Conservation (phyloP, 1,284 basidiomycete genomes). For the Exobasidium cylindrosporum region DNA sequence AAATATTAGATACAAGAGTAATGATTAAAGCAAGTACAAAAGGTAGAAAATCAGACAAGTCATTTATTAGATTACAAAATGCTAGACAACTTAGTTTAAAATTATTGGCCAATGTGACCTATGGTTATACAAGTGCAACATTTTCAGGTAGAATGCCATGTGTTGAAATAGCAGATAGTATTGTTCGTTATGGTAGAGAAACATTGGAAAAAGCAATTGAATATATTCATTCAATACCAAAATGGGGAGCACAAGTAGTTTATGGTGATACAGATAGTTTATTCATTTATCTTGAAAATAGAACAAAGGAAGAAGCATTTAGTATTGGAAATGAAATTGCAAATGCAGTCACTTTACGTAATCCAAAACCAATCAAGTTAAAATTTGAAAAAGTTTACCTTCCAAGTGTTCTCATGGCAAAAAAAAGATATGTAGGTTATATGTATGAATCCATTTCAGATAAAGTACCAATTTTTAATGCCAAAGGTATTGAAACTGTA, state of each 20-base stretch:
- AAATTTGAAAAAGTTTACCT: conserved; percentile 99
- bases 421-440: conserved; percentile 95
- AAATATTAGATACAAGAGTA: conserved; percentile 89
- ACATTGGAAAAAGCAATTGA: conserved; percentile 92
- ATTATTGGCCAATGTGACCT: conserved; percentile 58
- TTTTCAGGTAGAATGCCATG: conserved; percentile 97
- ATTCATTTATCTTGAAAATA: conserved; percentile 83
- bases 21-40: conserved; percentile 98
- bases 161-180: conserved; percentile 95
- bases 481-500: conserved; percentile 96
- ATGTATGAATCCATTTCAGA: conserved; percentile 85
- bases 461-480: conserved; percentile 77
- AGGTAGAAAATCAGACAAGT: conserved; percentile 68
- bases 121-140: conserved; percentile 89
- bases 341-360: conserved; percentile 76
- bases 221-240: conserved; percentile 70
- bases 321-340: conserved; percentile 87
- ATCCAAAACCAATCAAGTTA: conserved; percentile 86
- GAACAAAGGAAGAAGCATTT: conserved; percentile 89
- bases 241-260: conserved; percentile 88
- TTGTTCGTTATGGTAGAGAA: conserved; percentile 92
- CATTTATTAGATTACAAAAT: conserved; percentile 46
- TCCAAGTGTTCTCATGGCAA: conserved; percentile 87
- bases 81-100: conserved; percentile 49
- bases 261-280: conserved; percentile 98